Percentiles rank a stretch among this genome's conserved stretches.
Conservation (phyloP, 306 rosid species). For the Calophaca sinica region DNA sequence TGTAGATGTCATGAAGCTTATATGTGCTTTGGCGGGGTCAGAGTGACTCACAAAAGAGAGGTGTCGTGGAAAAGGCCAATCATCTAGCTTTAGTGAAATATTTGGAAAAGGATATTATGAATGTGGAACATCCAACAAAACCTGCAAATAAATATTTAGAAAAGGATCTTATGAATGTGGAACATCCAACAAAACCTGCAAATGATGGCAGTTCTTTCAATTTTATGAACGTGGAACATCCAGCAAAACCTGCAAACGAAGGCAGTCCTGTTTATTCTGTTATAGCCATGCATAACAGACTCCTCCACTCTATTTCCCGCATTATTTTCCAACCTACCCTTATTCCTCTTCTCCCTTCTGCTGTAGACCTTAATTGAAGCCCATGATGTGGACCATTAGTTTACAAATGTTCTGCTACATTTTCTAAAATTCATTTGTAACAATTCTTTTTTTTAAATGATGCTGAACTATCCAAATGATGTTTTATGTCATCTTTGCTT, state of each 20-base stretch:
- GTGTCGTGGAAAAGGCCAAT: conserved; percentile 75
- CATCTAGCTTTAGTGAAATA: conserved; percentile 82
- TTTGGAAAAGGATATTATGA: conserved; percentile 64
- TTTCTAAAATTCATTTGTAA: conserved; percentile 38
- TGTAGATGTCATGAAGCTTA: too few species aligned
- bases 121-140: conserved; percentile 58
- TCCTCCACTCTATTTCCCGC: neutral
- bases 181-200: conserved; percentile 53
- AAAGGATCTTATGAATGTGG: conserved; percentile 58
- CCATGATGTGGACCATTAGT: neutral
- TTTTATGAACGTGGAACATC: conserved; percentile 53
- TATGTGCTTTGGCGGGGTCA: too few species aligned
- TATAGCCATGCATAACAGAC: neutral
- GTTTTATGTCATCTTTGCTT: conserved; percentile 48
- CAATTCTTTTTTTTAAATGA: conserved; percentile 27
- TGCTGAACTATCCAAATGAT: conserved; percentile 31
- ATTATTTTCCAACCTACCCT: neutral
- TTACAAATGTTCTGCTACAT: conserved; percentile 29
- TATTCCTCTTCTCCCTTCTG: neutral
- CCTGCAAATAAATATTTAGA: conserved; percentile 61
- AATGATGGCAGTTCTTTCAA: conserved; percentile 50
- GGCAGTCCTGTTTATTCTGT: conserved; percentile 48
- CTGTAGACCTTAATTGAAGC: neutral
- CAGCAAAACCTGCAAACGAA: conserved; percentile 44
- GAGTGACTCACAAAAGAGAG: conserved; percentile 80